Evolutionary conservation across 2,329 filamentous ascomycete species (phyloP).

Genomic region (Fusarium secorum): DNA sequence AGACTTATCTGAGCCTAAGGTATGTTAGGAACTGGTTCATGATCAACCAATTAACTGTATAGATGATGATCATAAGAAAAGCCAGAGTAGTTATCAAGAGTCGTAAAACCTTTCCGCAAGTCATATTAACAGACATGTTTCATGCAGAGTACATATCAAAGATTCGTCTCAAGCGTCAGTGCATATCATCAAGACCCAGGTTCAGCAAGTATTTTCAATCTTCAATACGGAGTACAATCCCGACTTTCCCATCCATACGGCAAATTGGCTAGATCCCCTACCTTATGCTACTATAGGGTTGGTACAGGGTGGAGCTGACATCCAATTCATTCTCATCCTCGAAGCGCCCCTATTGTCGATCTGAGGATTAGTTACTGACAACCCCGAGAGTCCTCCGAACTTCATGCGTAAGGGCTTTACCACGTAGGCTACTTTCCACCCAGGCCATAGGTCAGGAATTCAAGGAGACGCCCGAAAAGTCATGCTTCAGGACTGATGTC

Average conservation of each 20-base stretch:
- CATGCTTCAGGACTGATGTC: background rate
- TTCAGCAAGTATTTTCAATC: background rate
- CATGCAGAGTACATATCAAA: background rate
- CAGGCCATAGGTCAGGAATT: background rate
- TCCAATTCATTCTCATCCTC: background rate
- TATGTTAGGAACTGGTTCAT: background rate
- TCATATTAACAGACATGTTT: background rate
- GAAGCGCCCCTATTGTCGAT: constrained; percentile 12
- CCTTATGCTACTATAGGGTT: background rate
- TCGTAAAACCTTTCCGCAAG: background rate
- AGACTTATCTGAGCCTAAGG: background rate
- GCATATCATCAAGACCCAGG: background rate
- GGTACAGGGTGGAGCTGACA: constrained; percentile 2
- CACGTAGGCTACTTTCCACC: background rate
- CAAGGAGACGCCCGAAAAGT: background rate
- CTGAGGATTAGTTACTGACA: background rate
- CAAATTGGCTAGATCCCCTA: background rate
- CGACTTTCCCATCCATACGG: background rate
- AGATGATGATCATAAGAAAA: background rate
- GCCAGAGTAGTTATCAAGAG: background rate
- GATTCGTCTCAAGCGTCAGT: background rate
- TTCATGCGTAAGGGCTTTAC: background rate
- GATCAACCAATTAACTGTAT: background rate
- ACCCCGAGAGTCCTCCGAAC: constrained; percentile 31
- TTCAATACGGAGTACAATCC: background rate